Percentiles rank a stretch among this genome's conserved stretches.
phyloP scores from a whole-genome alignment of 495 filamentous ascomycete genomes.

The Margaritispora aquatica region DNA sequence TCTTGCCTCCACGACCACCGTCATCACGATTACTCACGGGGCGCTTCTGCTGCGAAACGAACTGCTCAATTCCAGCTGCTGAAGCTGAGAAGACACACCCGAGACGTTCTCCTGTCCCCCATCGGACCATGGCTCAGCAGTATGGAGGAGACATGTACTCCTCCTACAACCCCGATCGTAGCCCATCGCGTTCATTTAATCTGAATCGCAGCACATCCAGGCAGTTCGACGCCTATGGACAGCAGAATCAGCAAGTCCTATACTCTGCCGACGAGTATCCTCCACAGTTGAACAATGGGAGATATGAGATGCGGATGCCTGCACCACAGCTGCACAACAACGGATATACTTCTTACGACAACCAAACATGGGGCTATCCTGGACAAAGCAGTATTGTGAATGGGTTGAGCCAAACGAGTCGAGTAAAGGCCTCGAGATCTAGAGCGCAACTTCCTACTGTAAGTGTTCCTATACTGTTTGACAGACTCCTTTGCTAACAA shows the following conservation, averaged over 20 bases:
- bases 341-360: slow-evolving; percentile 26
- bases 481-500: not conserved
- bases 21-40: no score
- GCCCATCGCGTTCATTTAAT: slow-evolving; percentile 40
- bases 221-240: slow-evolving; percentile 55
- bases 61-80: no score
- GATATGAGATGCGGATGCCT: slow-evolving; percentile 46
- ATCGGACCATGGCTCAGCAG: slow-evolving; percentile 59
- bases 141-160: slow-evolving; percentile 42
- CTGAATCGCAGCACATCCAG: slow-evolving; percentile 62
- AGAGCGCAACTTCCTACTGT: slow-evolving; percentile 43
- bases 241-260: slow-evolving; percentile 28
- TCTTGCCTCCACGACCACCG: no score
- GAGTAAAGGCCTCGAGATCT: slow-evolving; percentile 33
- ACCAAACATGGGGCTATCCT: slow-evolving; percentile 47
- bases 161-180: slow-evolving; percentile 26
- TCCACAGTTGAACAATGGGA: slow-evolving; percentile 45
- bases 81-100: no score
- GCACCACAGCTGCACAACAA: not conserved
- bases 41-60: no score
- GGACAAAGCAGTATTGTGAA: slow-evolving; percentile 37
- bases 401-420: slow-evolving; percentile 39
- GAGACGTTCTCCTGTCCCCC: no score
- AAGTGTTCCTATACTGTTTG: slow-evolving; percentile 18
- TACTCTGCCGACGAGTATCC: slow-evolving; percentile 52